These are phyloP conservation scores for Stachybotrys chartarum DNA, from an alignment of 2,329 filamentous ascomycete species.

Conservation along the genomic window DNA sequence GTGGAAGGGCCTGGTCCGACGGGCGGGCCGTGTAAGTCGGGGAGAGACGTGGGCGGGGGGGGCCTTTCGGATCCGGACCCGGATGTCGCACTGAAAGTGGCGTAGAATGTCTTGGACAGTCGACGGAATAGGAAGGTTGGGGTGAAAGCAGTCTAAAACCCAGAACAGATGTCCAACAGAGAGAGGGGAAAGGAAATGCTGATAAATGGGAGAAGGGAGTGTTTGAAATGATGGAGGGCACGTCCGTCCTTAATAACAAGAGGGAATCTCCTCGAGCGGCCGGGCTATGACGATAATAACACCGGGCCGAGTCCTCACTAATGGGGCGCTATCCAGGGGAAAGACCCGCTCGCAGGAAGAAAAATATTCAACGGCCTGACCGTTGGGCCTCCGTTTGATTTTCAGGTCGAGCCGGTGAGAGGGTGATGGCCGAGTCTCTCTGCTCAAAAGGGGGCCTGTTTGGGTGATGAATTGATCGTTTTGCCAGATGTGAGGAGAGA, in stretches of 20 bases:
- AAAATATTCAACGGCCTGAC: too few relatives aligned
- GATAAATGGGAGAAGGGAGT: neutral
- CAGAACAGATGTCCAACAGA: neutral
- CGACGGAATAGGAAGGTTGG: too few relatives aligned
- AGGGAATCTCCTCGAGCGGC: slow-evolving; percentile 1
- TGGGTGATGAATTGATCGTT: too few relatives aligned
- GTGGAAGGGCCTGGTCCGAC: slow-evolving; percentile 4
- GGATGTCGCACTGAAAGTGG: neutral
- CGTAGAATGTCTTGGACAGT: too few relatives aligned
- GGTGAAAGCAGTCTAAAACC: too few relatives aligned
- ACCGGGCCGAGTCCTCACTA: neutral
- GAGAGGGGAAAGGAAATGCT: neutral
- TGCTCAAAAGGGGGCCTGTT: too few relatives aligned
- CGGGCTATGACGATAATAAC: neutral
- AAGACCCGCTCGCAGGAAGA: neutral
- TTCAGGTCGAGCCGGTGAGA: too few relatives aligned
- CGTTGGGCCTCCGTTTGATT: too few relatives aligned
- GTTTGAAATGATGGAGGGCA: neutral
- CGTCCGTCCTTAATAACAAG: slow-evolving; percentile 1
- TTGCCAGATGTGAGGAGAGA: too few relatives aligned
- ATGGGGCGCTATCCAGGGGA: neutral
- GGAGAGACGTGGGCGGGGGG: neutral
- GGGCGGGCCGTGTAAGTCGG: neutral
- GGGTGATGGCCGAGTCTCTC: too few relatives aligned
- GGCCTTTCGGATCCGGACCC: neutral